Conservation (phyloP, 306 rosid species). For the Acacia acuminata region DNA sequence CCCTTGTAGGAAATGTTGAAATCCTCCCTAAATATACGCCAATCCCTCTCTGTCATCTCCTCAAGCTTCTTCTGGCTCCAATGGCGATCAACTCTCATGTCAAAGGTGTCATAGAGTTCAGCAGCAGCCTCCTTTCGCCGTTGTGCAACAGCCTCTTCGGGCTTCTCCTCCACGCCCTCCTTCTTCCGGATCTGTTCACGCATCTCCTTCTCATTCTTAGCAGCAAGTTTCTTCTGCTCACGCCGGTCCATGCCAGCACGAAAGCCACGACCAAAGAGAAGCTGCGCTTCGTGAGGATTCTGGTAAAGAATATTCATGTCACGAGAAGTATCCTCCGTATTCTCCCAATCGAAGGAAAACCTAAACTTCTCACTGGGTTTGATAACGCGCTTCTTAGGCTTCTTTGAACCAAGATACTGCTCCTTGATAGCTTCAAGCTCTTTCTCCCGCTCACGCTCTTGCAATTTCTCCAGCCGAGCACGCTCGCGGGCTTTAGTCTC, state of each 20-base stretch:
- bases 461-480: neutral
- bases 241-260: neutral
- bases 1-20: neutral
- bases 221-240: neutral
- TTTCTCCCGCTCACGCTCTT: neutral
- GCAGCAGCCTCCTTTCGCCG: slow-evolving; percentile 6
- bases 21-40: slow-evolving; percentile 5
- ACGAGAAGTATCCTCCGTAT: neutral
- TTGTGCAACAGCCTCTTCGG: neutral
- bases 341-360: neutral
- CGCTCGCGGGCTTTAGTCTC: neutral
- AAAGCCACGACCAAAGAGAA: neutral
- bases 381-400: neutral
- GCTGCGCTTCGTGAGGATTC: neutral
- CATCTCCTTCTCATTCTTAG: slow-evolving; percentile 2
- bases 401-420: neutral
- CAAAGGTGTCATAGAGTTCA: neutral
- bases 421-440: neutral
- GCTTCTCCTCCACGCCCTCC: slow-evolving; percentile 5
- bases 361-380: neutral
- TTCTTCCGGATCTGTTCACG: neutral
- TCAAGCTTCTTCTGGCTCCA: slow-evolving; percentile 4
- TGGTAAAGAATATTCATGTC: neutral
- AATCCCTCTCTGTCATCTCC: neutral
- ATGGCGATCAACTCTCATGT: neutral